phyloP scores from a whole-genome alignment of 176 grass and related monocot species.

The Oryza meyeriana region DNA sequence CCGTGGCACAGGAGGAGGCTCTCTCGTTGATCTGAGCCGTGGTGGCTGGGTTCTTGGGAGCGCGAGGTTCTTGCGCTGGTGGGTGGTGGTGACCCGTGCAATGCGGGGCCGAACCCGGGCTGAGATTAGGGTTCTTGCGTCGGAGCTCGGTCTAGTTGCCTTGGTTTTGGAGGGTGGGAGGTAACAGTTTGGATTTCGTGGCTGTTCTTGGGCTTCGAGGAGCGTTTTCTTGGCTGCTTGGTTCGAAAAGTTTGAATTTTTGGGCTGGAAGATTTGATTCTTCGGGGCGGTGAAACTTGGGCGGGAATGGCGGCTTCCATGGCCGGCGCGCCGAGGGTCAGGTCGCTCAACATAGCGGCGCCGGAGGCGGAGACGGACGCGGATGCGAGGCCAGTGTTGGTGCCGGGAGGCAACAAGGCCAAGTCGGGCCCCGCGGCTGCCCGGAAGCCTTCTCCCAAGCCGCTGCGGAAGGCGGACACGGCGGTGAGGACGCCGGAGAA shows the following conservation, averaged over 20 bases:
- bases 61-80: not conserved
- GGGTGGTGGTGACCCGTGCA: conserved; percentile 1
- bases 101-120: conserved; percentile 16
- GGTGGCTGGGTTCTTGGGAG: not conserved
- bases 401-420: conserved; percentile 85
- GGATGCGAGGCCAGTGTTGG: conserved; percentile 64
- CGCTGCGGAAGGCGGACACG: conserved; percentile 37
- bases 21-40: not conserved
- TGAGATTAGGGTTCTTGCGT: conserved; percentile 33
- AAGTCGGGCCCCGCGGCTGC: conserved; percentile 16
- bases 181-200: conserved; percentile 21
- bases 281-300: not conserved
- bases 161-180: not conserved
- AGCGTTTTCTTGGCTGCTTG: not conserved
- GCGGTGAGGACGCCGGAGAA: conserved; percentile 23
- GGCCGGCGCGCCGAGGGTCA: conserved; percentile 70
- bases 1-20: not conserved
- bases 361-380: conserved; percentile 48
- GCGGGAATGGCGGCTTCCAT: conserved; percentile 52
- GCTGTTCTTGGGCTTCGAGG: conserved; percentile 24
- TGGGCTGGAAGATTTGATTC: conserved; percentile 4
- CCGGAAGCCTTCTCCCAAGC: conserved; percentile 61
- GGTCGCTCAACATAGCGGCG: conserved; percentile 62
- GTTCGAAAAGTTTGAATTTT: conserved; percentile 34
- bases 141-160: not conserved